Evolutionary conservation across 2,329 filamentous ascomycete species (phyloP).

Genomic region (Penicillium sp.): DNA sequence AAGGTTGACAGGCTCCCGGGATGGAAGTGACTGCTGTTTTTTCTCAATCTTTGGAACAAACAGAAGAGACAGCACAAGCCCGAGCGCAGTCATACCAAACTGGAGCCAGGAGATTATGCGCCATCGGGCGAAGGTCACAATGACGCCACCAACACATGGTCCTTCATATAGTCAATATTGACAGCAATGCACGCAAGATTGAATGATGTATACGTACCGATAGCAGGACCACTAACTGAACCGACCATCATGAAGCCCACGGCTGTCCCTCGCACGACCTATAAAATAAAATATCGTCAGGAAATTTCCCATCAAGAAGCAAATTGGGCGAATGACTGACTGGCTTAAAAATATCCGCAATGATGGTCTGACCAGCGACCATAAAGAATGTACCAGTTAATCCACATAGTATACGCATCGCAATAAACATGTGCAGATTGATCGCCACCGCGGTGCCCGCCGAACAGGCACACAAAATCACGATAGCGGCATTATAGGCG

Average conservation of each 20-base stretch:
- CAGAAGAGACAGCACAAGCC: constrained; percentile 63
- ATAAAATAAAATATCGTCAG: neutral
- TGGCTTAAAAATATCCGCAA: constrained; percentile 46
- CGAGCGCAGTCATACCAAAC: constrained; percentile 66
- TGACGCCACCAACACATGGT: constrained; percentile 71
- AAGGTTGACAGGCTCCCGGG: constrained; percentile 49
- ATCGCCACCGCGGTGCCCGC: constrained; percentile 38
- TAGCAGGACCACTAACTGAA: constrained; percentile 48
- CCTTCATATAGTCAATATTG: constrained; percentile 26
- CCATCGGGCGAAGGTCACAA: constrained; percentile 76
- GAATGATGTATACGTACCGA: constrained; percentile 36
- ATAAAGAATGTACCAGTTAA: constrained; percentile 46
- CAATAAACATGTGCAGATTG: constrained; percentile 42
- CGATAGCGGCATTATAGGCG: constrained; percentile 41
- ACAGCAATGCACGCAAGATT: neutral
- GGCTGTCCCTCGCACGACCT: constrained; percentile 49
- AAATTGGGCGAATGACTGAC: constrained; percentile 21
- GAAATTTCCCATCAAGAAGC: neutral
- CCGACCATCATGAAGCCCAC: constrained; percentile 51
- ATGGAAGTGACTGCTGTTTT: constrained; percentile 62
- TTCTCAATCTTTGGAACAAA: constrained; percentile 69
- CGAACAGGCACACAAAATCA: constrained; percentile 38
- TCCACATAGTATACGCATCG: constrained; percentile 40
- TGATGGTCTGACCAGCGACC: constrained; percentile 45
- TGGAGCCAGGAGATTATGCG: constrained; percentile 79